phyloP scores from a whole-genome alignment of 495 filamentous ascomycete species.

The Thozetella sp. region DNA sequence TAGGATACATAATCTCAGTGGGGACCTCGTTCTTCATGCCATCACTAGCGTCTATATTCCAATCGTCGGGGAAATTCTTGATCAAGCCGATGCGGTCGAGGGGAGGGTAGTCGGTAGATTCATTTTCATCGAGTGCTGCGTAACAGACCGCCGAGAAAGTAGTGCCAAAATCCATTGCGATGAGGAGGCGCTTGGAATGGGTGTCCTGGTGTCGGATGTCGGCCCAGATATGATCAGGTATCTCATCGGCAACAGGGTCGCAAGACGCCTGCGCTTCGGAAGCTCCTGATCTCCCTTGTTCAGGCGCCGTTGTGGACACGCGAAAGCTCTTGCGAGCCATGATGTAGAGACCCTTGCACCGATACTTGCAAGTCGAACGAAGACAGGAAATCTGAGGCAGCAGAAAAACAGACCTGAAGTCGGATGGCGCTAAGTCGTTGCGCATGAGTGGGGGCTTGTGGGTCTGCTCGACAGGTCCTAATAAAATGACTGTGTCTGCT shows the following conservation, averaged over 20 bases:
- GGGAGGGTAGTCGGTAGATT: slow-evolving; percentile 6
- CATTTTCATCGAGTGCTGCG: slow-evolving; percentile 3
- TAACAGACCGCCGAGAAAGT: slow-evolving; percentile 21
- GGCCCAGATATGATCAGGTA: background rate
- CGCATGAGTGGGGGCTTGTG: background rate
- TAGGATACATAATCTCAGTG: slow-evolving; percentile 16
- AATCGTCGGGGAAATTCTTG: slow-evolving; percentile 15
- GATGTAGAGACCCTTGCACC: background rate
- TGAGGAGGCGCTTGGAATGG: slow-evolving; percentile 10
- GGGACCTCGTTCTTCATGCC: slow-evolving; percentile 15
- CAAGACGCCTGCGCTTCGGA: background rate
- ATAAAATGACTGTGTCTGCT: too few relatives aligned
- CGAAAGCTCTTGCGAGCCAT: background rate
- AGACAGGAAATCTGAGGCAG: background rate
- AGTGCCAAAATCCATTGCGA: slow-evolving; percentile 21
- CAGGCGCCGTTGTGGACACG: background rate
- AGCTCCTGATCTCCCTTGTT: background rate
- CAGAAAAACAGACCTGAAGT: background rate
- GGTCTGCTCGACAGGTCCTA: too few relatives aligned
- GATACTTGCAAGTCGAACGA: background rate
- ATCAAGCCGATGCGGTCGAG: slow-evolving; percentile 12
- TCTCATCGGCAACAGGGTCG: background rate
- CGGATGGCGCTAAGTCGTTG: background rate
- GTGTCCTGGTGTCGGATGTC: background rate
- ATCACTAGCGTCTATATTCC: background rate